Evolutionary conservation across 129 eudicot genomes (phyloP).

Genomic region (Cynara cardunculus): DNA sequence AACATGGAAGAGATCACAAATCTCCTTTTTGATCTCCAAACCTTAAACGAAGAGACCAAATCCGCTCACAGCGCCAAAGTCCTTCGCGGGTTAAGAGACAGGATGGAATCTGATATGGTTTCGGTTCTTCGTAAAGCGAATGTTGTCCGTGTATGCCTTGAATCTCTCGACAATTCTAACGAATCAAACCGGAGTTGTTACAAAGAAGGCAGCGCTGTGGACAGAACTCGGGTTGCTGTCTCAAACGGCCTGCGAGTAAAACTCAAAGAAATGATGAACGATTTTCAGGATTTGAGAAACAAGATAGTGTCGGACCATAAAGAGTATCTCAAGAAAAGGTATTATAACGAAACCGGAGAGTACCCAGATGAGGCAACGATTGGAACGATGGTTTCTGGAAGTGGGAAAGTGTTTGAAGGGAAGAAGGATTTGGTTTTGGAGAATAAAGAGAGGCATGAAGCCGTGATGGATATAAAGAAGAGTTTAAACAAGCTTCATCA

Average conservation of each 20-base stretch:
- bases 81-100: conserved; percentile 68
- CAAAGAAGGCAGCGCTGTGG: conserved; percentile 54
- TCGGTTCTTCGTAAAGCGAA: conserved; percentile 66
- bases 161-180: conserved; percentile 55
- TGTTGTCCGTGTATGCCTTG: conserved; percentile 47
- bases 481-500: conserved; percentile 86
- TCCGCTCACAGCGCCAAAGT: conserved; percentile 58
- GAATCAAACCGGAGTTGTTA: conserved; percentile 31
- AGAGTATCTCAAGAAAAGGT: conserved; percentile 59
- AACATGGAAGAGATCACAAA: conserved; percentile 65
- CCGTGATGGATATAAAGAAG: conserved; percentile 53
- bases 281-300: conserved; percentile 63
- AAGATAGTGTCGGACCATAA: conserved; percentile 56
- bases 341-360: conserved; percentile 55
- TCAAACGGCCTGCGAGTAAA: conserved; percentile 66
- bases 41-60: conserved; percentile 64
- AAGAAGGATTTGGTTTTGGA: conserved; percentile 46
- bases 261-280: conserved; percentile 60
- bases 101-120: conserved; percentile 70
- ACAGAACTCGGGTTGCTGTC: conserved; percentile 50
- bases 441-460: conserved; percentile 67
- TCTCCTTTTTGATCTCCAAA: conserved; percentile 63
- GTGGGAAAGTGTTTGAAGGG: conserved; percentile 46
- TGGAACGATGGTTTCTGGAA: conserved; percentile 56
- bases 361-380: conserved; percentile 55